Percentiles rank a stretch among this genome's conserved stretches.
Conservation (phyloP, 306 rosid genomes). For the Cyamopsis tetragonoloba region DNA sequence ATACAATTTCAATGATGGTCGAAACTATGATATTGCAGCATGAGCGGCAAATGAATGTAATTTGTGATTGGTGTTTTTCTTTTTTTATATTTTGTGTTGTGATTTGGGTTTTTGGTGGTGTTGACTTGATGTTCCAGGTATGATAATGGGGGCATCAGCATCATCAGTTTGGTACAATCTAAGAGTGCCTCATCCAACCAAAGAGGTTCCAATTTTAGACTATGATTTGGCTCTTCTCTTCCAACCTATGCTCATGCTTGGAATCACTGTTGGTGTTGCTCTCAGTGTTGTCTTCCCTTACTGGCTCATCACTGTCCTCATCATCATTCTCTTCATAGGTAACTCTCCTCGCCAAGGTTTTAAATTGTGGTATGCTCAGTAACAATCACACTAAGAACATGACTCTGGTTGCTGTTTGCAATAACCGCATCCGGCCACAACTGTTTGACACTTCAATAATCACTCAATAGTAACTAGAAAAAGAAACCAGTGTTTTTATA, state of each 20-base stretch:
- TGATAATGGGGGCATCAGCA: conserved; percentile 94
- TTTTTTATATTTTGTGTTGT: not conserved
- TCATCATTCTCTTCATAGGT: conserved; percentile 82
- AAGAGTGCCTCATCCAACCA: conserved; percentile 84
- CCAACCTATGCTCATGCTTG: conserved; percentile 95
- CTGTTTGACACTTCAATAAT: too few relatives aligned
- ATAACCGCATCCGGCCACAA: too few relatives aligned
- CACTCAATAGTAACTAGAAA: not conserved
- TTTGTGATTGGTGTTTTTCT: not conserved
- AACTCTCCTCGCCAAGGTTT: too few relatives aligned
- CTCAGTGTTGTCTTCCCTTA: conserved; percentile 93
- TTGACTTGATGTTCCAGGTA: conserved; percentile 49
- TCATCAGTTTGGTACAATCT: conserved; percentile 92
- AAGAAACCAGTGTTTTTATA: not conserved
- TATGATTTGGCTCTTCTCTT: conserved; percentile 85
- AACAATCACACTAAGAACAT: too few relatives aligned
- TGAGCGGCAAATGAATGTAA: too few relatives aligned
- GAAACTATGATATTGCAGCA: too few relatives aligned
- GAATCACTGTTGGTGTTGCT: conserved; percentile 80
- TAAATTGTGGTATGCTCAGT: too few relatives aligned
- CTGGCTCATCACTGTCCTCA: conserved; percentile 89
- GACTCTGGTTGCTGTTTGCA: too few relatives aligned
- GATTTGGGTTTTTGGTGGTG: not conserved
- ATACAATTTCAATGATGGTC: too few relatives aligned
- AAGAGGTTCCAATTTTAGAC: conserved; percentile 76